These are phyloP conservation scores for Pichia thaimueangensis DNA, from an alignment of 805 yeast species.

Conservation along the genomic window DNA sequence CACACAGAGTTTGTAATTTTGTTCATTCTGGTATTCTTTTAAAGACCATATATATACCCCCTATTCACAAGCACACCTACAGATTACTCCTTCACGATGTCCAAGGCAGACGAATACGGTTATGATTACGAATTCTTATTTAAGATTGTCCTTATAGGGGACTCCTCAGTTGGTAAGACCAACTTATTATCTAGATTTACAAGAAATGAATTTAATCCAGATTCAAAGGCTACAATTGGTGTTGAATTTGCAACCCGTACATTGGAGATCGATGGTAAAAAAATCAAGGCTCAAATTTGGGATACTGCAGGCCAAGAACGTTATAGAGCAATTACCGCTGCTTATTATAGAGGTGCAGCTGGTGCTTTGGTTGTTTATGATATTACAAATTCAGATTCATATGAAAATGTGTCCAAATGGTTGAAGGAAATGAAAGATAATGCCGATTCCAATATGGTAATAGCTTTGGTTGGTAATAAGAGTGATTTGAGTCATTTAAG, in stretches of 20 bases:
- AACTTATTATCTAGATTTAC: slow-evolving; percentile 91
- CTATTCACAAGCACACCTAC: not conserved
- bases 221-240: slow-evolving; percentile 91
- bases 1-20: not conserved
- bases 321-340: slow-evolving; percentile 95
- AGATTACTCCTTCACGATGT: slow-evolving; percentile 2
- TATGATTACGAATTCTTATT: slow-evolving; percentile 88
- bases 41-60: too few species aligned
- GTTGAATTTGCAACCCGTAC: slow-evolving; percentile 98
- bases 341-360: slow-evolving; percentile 96
- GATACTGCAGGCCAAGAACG: slow-evolving; percentile 99
- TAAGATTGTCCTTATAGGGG: slow-evolving; percentile 92
- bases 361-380: slow-evolving; percentile 96
- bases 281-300: slow-evolving; percentile 92
- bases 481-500: slow-evolving; percentile 86
- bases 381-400: slow-evolving; percentile 82
- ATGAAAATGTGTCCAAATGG: slow-evolving; percentile 84
- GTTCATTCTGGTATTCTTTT: too few species aligned
- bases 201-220: slow-evolving; percentile 90
- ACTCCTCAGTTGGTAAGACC: slow-evolving; percentile 95
- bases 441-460: slow-evolving; percentile 92
- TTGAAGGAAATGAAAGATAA: slow-evolving; percentile 84
- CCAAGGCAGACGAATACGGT: slow-evolving; percentile 43
- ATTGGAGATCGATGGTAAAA: slow-evolving; percentile 75
- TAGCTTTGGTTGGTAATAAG: slow-evolving; percentile 89